Conservation (phyloP, 225 moss, liverwort and hornwort genomes). For the Physcomitrellopsis africana region DNA sequence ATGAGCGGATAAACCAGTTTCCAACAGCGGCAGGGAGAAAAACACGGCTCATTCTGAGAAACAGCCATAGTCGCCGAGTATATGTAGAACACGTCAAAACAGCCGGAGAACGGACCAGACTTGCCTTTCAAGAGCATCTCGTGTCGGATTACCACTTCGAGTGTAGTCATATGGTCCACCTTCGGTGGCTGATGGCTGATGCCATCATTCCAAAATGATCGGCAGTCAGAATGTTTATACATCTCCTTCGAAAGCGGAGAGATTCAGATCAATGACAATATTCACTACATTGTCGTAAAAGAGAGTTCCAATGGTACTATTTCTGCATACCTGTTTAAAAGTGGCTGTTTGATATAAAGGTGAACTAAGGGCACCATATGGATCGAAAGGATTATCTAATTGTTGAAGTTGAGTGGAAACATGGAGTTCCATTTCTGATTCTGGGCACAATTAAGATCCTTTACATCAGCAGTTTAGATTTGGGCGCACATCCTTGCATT, state of each 20-base stretch:
- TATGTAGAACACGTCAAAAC: background rate
- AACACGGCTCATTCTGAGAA: conserved; percentile 7
- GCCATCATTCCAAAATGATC: conserved; percentile 18
- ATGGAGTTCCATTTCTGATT: conserved; percentile 53
- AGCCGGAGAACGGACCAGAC: conserved; percentile 18
- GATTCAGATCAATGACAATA: background rate
- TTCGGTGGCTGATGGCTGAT: conserved; percentile 87
- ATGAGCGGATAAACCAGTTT: background rate
- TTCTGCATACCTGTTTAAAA: conserved; percentile 64
- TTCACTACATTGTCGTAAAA: background rate
- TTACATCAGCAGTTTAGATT: background rate
- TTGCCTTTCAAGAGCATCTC: conserved; percentile 80
- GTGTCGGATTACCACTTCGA: conserved; percentile 93
- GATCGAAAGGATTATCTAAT: conserved; percentile 59
- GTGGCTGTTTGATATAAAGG: conserved; percentile 96
- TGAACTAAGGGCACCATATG: conserved; percentile 69
- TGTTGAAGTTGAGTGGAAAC: conserved; percentile 89
- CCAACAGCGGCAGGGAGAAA: background rate
- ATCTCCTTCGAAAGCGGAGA: no score
- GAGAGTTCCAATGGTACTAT: background rate
- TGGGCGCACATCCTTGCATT: background rate
- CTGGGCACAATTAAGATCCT: conserved; percentile 18
- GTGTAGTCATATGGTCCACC: conserved; percentile 89
- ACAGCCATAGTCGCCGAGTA: background rate
- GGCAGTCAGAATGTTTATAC: background rate